phyloP scores from a whole-genome alignment of 306 rosid species.

The Lathyrus oleraceus region DNA sequence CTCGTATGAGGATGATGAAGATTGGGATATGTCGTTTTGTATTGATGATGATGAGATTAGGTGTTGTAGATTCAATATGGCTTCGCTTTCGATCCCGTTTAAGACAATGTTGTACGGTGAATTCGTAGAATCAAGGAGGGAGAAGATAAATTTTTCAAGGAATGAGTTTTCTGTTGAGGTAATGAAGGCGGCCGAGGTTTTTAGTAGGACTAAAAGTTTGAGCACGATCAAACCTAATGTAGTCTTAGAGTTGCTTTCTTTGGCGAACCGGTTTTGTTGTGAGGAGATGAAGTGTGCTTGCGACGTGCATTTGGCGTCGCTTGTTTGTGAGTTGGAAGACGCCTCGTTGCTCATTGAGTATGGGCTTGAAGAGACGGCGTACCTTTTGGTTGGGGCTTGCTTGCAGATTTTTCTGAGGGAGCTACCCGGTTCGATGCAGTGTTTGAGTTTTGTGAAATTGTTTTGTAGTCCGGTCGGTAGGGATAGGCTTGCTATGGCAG shows the following conservation, averaged over 20 bases:
- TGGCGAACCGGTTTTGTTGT: constrained; percentile 77
- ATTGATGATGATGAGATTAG: constrained; percentile 69
- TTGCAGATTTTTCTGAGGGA: constrained; percentile 84
- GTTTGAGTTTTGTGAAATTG: constrained; percentile 48
- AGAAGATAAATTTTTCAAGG: constrained; percentile 67
- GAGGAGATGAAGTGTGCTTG: constrained; percentile 80
- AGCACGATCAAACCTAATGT: constrained; percentile 43
- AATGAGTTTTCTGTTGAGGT: constrained; percentile 63
- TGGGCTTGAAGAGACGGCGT: constrained; percentile 73
- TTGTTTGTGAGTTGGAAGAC: constrained; percentile 65
- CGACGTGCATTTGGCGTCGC: constrained; percentile 64
- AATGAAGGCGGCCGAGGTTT: constrained; percentile 68
- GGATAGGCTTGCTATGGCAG: constrained; percentile 55
- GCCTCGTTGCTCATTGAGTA: constrained; percentile 67
- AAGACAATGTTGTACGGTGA: constrained; percentile 77
- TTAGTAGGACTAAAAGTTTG: constrained; percentile 66
- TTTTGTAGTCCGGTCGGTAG: constrained; percentile 75
- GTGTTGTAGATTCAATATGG: constrained; percentile 63
- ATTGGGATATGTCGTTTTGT: constrained; percentile 62
- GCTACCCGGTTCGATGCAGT: constrained; percentile 63
- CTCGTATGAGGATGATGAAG: constrained; percentile 62
- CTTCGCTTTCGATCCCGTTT: constrained; percentile 67
- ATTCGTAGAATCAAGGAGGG: constrained; percentile 64
- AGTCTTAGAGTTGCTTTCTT: constrained; percentile 67
- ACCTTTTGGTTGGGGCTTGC: constrained; percentile 81